These are phyloP conservation scores for Penicillium sp. DNA, from an alignment of 2,329 filamentous ascomycete genomes.

Conservation along the genomic window DNA sequence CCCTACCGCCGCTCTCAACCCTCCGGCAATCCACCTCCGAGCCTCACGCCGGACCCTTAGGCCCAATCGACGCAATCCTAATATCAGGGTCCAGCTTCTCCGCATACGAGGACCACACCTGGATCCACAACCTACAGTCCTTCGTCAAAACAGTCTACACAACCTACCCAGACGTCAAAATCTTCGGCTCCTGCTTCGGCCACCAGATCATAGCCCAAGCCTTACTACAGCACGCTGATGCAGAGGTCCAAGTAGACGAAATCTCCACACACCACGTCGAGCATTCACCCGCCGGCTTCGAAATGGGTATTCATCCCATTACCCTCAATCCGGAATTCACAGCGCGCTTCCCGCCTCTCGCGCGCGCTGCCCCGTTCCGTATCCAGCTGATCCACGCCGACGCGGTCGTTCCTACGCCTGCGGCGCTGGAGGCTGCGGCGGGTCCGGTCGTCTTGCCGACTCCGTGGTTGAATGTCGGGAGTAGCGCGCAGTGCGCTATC, in stretches of 20 bases:
- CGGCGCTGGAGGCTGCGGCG: not conserved
- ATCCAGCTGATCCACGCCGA: slow-evolving; percentile 40
- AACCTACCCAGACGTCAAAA: slow-evolving; percentile 28
- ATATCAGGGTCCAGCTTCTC: slow-evolving; percentile 31
- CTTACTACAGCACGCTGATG: slow-evolving; percentile 14
- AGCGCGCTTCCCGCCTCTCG: slow-evolving; percentile 12
- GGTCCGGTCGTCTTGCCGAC: slow-evolving; percentile 16
- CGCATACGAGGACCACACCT: slow-evolving; percentile 25
- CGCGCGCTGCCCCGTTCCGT: slow-evolving; percentile 16
- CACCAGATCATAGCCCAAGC: slow-evolving; percentile 35
- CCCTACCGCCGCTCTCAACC: slow-evolving; percentile 26
- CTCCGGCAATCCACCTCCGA: slow-evolving; percentile 20
- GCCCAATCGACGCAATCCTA: slow-evolving; percentile 31
- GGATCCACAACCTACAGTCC: slow-evolving; percentile 25
- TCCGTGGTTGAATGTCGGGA: slow-evolving; percentile 34
- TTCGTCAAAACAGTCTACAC: slow-evolving; percentile 28
- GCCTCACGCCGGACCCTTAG: slow-evolving; percentile 3
- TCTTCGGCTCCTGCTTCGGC: slow-evolving; percentile 38
- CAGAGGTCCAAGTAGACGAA: not conserved
- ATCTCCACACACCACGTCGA: slow-evolving; percentile 22
- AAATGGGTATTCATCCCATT: slow-evolving; percentile 34
- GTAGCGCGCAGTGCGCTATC: slow-evolving; percentile 26
- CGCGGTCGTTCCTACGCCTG: slow-evolving; percentile 23
- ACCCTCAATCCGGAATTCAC: slow-evolving; percentile 23
- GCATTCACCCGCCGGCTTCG: slow-evolving; percentile 23